Evolutionary conservation across 129 eudicot genomes (phyloP).

Genomic region (Apium graveolens): DNA sequence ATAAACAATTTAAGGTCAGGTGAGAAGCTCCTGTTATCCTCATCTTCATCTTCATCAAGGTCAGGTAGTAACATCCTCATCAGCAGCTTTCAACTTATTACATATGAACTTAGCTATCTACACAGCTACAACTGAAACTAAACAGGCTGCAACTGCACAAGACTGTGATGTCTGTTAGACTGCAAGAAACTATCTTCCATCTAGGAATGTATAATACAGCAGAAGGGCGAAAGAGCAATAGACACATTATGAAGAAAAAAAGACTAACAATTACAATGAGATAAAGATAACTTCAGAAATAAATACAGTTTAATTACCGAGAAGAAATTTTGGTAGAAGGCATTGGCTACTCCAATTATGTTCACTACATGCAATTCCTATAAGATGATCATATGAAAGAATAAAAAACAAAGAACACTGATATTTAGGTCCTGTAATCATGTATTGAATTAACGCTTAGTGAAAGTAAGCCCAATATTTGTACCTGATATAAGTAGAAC

Average conservation of each 20-base stretch:
- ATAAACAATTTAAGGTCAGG: constrained; percentile 84
- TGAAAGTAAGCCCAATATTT: too few species aligned
- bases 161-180: background rate
- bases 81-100: constrained; percentile 29
- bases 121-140: background rate
- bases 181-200: background rate
- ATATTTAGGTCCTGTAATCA: background rate
- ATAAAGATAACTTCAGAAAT: background rate
- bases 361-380: background rate
- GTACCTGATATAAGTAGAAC: too few species aligned
- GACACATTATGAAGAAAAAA: background rate
- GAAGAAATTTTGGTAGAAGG: background rate
- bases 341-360: background rate
- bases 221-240: background rate
- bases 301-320: background rate
- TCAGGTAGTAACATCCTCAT: background rate
- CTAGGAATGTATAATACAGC: background rate
- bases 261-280: background rate
- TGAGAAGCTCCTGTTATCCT: constrained; percentile 28
- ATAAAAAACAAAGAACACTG: background rate
- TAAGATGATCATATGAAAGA: background rate
- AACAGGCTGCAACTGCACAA: background rate
- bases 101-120: background rate
- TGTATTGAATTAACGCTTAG: too few species aligned
- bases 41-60: constrained; percentile 14